Percentiles rank a stretch among this genome's conserved stretches.
These are phyloP conservation scores for Paralagenidium karlingii DNA, from an alignment of 352 stramenopile genomes.

Conservation along the genomic window DNA sequence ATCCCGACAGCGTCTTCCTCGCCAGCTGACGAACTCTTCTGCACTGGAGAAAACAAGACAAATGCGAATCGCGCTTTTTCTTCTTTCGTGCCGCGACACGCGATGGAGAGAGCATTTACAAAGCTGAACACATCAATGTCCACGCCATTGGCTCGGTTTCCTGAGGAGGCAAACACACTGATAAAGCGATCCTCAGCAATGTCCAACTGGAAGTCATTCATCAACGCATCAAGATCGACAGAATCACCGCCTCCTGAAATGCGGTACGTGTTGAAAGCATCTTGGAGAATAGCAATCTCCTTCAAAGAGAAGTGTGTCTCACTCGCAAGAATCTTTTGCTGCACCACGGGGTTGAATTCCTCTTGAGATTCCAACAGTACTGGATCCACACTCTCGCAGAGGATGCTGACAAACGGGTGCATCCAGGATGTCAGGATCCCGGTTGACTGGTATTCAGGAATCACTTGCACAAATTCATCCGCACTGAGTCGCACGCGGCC, in stretches of 20 bases:
- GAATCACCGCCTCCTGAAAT: conserved; percentile 43
- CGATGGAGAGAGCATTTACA: conserved; percentile 64
- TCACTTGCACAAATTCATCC: conserved; percentile 59
- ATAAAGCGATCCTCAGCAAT: conserved; percentile 73
- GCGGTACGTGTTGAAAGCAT: conserved; percentile 79
- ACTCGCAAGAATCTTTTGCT: conserved; percentile 79
- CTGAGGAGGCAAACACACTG: conserved; percentile 71
- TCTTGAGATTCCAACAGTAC: conserved; percentile 76
- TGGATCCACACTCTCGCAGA: conserved; percentile 69
- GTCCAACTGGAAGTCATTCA: conserved; percentile 67
- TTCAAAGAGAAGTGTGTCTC: conserved; percentile 72
- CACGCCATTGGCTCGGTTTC: conserved; percentile 51
- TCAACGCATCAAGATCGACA: conserved; percentile 68
- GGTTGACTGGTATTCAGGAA: conserved; percentile 12
- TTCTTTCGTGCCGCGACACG: conserved; percentile 49
- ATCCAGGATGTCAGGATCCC: conserved; percentile 71
- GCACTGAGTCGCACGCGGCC: conserved; percentile 56
- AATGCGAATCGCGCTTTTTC: conserved; percentile 76
- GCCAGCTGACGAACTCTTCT: conserved; percentile 13
- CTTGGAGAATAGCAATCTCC: conserved; percentile 66
- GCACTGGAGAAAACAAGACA: conserved; percentile 53
- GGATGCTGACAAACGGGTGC: conserved; percentile 69
- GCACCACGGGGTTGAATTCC: conserved; percentile 79
- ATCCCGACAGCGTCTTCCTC: conserved; percentile 12
- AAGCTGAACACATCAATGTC: conserved; percentile 84